Percentiles rank a stretch among this genome's conserved stretches.
phyloP scores from a whole-genome alignment of 2,329 filamentous ascomycete genomes.

The Colletotrichum sp. region DNA sequence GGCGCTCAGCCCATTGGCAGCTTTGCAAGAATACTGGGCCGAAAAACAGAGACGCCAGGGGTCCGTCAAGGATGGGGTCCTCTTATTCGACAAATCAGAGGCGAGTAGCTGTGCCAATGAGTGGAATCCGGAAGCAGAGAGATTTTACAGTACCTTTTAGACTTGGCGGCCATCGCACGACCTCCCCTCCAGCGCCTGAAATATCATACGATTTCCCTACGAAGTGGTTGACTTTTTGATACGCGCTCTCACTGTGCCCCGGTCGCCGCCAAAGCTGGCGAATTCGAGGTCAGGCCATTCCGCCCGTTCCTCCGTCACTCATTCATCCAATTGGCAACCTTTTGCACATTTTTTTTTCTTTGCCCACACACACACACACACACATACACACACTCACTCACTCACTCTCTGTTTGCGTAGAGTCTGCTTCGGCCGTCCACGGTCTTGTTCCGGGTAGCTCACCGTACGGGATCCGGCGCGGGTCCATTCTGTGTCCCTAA shows the following conservation, averaged over 20 bases:
- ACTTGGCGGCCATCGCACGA: conserved; percentile 23
- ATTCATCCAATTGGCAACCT: background rate
- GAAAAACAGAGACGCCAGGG: background rate
- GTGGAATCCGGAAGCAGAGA: background rate
- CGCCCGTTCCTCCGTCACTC: conserved; percentile 7
- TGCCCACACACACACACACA: background rate
- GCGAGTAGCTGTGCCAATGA: background rate
- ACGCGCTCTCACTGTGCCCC: conserved; percentile 14
- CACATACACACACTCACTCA: background rate
- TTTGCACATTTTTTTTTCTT: background rate
- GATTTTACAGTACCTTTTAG: background rate
- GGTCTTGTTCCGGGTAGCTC: conserved; percentile 7
- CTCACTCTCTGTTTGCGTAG: background rate
- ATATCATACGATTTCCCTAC: conserved; percentile 40
- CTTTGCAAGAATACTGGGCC: background rate
- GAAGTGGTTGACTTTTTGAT: conserved; percentile 22
- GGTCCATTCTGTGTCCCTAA: background rate
- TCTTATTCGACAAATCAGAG: background rate
- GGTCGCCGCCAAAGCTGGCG: conserved; percentile 21
- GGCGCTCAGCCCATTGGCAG: background rate
- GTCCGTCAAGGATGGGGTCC: background rate
- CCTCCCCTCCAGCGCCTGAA: conserved; percentile 38
- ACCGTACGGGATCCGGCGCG: conserved; percentile 15
- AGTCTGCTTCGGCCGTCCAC: conserved; percentile 2
- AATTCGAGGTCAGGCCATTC: conserved; percentile 23